Conservation (phyloP, 768 basidiomycete genomes). For the Lepiota subincarnata region DNA sequence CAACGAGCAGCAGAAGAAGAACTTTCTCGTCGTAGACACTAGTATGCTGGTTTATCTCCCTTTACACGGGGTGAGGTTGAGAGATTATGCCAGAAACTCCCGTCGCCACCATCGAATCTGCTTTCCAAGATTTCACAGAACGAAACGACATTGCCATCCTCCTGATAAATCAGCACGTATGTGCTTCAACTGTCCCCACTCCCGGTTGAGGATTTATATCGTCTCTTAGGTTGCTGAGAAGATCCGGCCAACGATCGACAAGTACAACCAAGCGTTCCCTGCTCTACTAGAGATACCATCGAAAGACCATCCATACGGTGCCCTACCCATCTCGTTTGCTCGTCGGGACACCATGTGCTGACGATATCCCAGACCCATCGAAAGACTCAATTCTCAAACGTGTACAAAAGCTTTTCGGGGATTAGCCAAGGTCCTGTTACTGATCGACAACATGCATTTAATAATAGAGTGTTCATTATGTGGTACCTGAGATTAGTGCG, state of each 20-base stretch:
- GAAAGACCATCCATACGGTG: constrained; percentile 98
- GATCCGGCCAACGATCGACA: constrained; percentile 92
- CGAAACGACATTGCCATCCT: constrained; percentile 94
- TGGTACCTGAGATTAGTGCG: constrained; percentile 25
- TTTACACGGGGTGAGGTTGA: neutral
- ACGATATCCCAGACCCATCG: constrained; percentile 64
- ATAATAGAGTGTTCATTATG: constrained; percentile 19
- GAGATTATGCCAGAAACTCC: constrained; percentile 69
- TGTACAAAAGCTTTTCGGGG: constrained; percentile 95
- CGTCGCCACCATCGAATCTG: constrained; percentile 81
- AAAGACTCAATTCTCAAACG: constrained; percentile 96
- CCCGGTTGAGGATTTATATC: constrained; percentile 1
- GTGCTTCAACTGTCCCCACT: constrained; percentile 22
- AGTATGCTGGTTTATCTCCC: constrained; percentile 51
- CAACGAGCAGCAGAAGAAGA: constrained; percentile 90
- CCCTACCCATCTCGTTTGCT: constrained; percentile 19
- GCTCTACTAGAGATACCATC: constrained; percentile 96
- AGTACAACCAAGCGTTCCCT: constrained; percentile 94
- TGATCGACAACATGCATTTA: neutral
- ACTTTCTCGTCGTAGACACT: constrained; percentile 91
- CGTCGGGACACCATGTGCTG: neutral
- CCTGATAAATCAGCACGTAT: constrained; percentile 96
- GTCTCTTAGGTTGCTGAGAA: constrained; percentile 84
- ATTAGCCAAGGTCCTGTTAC: constrained; percentile 40
- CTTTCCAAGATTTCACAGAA: constrained; percentile 93